Conservation (phyloP, 1,284 basidiomycete species). For the Boletus smithii region DNA sequence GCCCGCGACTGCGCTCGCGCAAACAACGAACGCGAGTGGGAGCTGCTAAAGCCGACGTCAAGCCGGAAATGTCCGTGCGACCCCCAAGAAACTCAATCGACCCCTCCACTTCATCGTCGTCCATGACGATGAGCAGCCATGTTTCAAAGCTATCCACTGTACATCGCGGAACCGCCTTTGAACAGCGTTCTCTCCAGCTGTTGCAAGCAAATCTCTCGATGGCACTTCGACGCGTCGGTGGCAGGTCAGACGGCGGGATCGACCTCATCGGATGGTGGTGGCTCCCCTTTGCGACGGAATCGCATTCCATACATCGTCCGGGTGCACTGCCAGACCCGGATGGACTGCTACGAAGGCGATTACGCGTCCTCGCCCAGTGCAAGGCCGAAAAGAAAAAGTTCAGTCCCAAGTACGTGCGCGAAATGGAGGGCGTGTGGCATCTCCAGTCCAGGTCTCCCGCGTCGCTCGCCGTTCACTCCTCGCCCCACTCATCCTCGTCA, state of each 20-base stretch:
- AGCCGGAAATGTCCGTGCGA: slow-evolving; percentile 26
- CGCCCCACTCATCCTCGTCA: too few relatives aligned
- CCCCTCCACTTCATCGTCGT: slow-evolving; percentile 8
- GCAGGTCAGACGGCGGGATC: slow-evolving; percentile 79
- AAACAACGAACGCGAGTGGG: too few relatives aligned
- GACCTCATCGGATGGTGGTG: slow-evolving; percentile 95
- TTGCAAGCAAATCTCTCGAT: slow-evolving; percentile 72
- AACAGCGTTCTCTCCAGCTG: slow-evolving; percentile 61
- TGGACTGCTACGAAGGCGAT: slow-evolving; percentile 37
- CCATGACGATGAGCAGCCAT: slow-evolving; percentile 1
- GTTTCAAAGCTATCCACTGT: slow-evolving; percentile 40
- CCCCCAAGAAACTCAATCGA: slow-evolving; percentile 10
- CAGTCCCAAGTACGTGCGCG: slow-evolving; percentile 77
- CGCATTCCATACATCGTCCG: neutral
- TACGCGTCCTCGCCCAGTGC: slow-evolving; percentile 85
- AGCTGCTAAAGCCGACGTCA: too few relatives aligned
- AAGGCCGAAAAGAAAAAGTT: slow-evolving; percentile 83
- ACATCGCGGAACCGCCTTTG: slow-evolving; percentile 72
- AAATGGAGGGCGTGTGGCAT: slow-evolving; percentile 81
- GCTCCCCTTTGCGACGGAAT: slow-evolving; percentile 47
- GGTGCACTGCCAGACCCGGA: slow-evolving; percentile 12
- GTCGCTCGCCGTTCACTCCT: neutral
- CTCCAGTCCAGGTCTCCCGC: slow-evolving; percentile 8
- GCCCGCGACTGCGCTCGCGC: too few relatives aligned
- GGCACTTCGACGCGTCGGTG: slow-evolving; percentile 75